These are phyloP conservation scores for Melampsora medusae DNA, from an alignment of 1,284 basidiomycete genomes.

Conservation along the genomic window DNA sequence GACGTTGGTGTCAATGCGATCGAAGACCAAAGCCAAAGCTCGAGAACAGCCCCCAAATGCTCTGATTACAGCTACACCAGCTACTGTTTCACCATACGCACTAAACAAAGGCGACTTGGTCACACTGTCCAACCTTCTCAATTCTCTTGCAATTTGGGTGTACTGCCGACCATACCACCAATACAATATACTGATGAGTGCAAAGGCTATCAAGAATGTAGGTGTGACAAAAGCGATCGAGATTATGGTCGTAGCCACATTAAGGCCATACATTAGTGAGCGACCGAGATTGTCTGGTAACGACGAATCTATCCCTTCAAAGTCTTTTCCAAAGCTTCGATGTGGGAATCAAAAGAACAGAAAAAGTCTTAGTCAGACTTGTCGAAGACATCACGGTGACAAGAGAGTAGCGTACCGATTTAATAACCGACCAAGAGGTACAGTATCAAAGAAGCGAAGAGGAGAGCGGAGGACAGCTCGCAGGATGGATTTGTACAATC, in stretches of 20 bases:
- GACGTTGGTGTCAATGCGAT: slow-evolving; percentile 45
- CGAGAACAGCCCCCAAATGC: slow-evolving; percentile 69
- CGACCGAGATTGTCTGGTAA: slow-evolving; percentile 12
- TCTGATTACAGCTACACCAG: slow-evolving; percentile 72
- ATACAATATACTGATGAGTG: slow-evolving; percentile 10
- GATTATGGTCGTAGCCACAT: slow-evolving; percentile 4
- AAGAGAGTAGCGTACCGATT: slow-evolving; percentile 3
- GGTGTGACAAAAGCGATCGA: slow-evolving; percentile 7
- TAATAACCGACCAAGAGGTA: slow-evolving; percentile 20
- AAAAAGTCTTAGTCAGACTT: not conserved
- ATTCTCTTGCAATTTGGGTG: slow-evolving; percentile 49
- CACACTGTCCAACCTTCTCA: slow-evolving; percentile 65
- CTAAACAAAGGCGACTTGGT: slow-evolving; percentile 87
- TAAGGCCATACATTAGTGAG: not conserved
- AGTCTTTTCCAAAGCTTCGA: slow-evolving; percentile 13
- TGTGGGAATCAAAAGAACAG: not conserved
- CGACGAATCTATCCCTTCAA: slow-evolving; percentile 9
- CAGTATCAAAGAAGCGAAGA: slow-evolving; percentile 28
- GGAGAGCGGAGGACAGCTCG: slow-evolving; percentile 14
- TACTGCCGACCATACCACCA: slow-evolving; percentile 39
- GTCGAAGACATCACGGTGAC: not conserved
- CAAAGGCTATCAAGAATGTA: not conserved
- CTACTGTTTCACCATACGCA: slow-evolving; percentile 60
- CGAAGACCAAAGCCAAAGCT: slow-evolving; percentile 47
- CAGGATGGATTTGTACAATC: slow-evolving; percentile 45